These are phyloP conservation scores for Kwoniella shandongensis DNA, from an alignment of 768 basidiomycete genomes.

Conservation along the genomic window DNA sequence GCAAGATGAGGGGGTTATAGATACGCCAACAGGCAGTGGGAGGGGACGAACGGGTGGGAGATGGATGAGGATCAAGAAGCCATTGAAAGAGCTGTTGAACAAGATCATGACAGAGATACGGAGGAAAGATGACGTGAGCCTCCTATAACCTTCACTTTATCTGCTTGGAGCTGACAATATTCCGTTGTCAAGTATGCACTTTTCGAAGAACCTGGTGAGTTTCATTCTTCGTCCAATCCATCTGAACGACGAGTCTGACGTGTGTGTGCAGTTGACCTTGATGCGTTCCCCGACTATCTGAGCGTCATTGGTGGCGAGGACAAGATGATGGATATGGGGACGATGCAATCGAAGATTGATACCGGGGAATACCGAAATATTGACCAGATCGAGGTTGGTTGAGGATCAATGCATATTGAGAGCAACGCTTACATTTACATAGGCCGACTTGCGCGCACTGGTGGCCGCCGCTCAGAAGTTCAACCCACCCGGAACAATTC, in stretches of 20 bases:
- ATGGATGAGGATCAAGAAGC: constrained; percentile 56
- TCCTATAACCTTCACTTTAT: no score
- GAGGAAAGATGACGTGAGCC: constrained; percentile 43
- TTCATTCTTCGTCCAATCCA: background rate
- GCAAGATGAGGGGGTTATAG: constrained; percentile 1
- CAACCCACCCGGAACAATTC: constrained; percentile 47
- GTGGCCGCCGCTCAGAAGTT: constrained; percentile 46
- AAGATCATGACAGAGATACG: constrained; percentile 46
- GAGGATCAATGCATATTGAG: no score
- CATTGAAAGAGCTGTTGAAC: constrained; percentile 43
- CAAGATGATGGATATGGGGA: constrained; percentile 53
- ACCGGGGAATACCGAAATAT: constrained; percentile 43
- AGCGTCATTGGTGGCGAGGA: constrained; percentile 51
- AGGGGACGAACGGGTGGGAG: constrained; percentile 56
- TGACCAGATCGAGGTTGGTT: constrained; percentile 44
- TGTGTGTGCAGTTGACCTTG: constrained; percentile 25
- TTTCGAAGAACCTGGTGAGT: constrained; percentile 41
- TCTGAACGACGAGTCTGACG: background rate
- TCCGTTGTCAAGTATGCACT: constrained; percentile 49
- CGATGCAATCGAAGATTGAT: constrained; percentile 50
- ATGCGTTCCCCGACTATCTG: constrained; percentile 50
- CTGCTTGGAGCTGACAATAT: background rate
- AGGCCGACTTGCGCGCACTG: constrained; percentile 42
- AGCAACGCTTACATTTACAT: background rate
- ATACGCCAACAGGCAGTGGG: background rate